These are phyloP conservation scores for Salix arbutifolia DNA, from an alignment of 345 rosid species.

Conservation along the genomic window DNA sequence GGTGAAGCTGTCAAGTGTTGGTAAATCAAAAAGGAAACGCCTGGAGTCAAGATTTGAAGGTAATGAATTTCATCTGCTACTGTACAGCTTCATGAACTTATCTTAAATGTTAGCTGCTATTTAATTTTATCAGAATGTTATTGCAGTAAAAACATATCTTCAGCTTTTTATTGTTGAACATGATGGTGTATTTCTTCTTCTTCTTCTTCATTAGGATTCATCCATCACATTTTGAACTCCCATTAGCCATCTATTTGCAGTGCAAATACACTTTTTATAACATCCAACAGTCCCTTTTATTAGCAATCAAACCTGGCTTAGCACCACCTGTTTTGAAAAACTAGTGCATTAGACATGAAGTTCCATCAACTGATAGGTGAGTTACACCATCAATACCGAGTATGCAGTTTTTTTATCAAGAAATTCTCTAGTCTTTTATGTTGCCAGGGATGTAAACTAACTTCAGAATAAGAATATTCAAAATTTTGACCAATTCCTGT, in stretches of 20 bases:
- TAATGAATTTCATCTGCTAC: conserved; percentile 16
- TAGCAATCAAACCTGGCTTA: not conserved
- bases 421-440: not conserved
- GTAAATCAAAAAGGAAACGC: conserved; percentile 70
- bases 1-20: conserved; percentile 49
- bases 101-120: not conserved
- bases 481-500: not conserved
- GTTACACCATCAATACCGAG: too few species aligned
- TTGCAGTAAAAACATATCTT: not conserved
- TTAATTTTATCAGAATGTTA: not conserved
- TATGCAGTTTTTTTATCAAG: not conserved
- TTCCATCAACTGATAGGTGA: too few species aligned
- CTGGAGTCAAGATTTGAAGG: conserved; percentile 77
- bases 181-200: not conserved
- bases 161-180: not conserved
- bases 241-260: not conserved
- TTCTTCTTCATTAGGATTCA: not conserved
- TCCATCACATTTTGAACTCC: not conserved
- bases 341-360: not conserved
- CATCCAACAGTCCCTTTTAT: not conserved
- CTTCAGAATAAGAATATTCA: not conserved
- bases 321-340: not conserved
- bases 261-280: not conserved
- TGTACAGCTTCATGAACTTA: not conserved
- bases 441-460: not conserved